These are phyloP conservation scores for Venturia asperata DNA, from an alignment of 2,329 filamentous ascomycete species.

Conservation along the genomic window DNA sequence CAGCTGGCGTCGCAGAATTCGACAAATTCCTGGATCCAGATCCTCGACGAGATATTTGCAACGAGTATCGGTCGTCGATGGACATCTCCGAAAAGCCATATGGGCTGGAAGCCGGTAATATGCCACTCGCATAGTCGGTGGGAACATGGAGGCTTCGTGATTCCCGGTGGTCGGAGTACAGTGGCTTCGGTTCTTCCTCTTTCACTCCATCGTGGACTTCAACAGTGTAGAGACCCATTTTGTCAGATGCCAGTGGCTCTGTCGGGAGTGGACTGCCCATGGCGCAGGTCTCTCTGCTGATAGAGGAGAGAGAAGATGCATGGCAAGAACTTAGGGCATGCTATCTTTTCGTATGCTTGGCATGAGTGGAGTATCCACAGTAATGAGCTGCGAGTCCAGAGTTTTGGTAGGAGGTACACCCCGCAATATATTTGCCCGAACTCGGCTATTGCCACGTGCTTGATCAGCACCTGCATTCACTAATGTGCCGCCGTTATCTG, in stretches of 20 bases:
- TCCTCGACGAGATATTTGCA: neutral
- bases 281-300: neutral
- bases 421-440: too few relatives aligned
- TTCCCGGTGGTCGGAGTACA: neutral
- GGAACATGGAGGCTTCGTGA: slow-evolving; percentile 10
- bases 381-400: too few relatives aligned
- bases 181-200: slow-evolving; percentile 4
- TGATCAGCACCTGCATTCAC: too few relatives aligned
- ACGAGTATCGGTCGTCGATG: slow-evolving; percentile 5
- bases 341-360: neutral
- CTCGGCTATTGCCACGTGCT: too few relatives aligned
- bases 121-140: neutral
- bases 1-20: slow-evolving; percentile 22
- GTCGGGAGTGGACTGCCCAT: neutral
- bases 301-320: neutral
- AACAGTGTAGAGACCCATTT: neutral
- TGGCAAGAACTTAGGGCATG: neutral
- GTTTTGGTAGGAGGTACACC: too few relatives aligned
- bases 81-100: slow-evolving; percentile 17
- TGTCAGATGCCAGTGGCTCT: neutral
- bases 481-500: too few relatives aligned
- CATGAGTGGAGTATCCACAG: too few relatives aligned
- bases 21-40: neutral
- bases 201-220: neutral
- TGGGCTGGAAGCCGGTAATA: slow-evolving; percentile 11